Evolutionary conservation across 1,284 basidiomycete genomes (phyloP).

Genomic region (Sutorius eximius): DNA sequence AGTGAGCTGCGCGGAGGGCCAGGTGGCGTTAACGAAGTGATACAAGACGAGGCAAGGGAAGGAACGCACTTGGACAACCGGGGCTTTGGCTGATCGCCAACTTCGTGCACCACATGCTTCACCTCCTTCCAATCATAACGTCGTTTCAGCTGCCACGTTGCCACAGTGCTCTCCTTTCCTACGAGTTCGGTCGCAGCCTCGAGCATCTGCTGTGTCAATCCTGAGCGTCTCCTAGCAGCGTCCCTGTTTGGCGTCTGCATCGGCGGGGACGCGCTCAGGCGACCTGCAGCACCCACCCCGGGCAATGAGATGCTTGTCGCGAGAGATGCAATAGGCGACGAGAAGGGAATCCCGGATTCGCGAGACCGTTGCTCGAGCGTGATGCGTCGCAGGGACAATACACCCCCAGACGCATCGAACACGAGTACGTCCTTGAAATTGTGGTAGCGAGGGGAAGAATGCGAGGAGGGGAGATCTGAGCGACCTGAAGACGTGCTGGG

Average conservation of each 20-base stretch:
- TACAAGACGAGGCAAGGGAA: not conserved
- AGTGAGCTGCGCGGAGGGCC: slow-evolving; percentile 50
- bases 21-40: not conserved
- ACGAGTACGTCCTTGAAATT: slow-evolving; percentile 65
- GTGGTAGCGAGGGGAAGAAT: slow-evolving; percentile 35
- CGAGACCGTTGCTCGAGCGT: slow-evolving; percentile 41
- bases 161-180: slow-evolving; percentile 55
- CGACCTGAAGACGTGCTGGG: slow-evolving; percentile 34
- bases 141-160: slow-evolving; percentile 66
- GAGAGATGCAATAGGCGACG: slow-evolving; percentile 37
- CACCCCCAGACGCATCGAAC: slow-evolving; percentile 61
- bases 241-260: slow-evolving; percentile 7
- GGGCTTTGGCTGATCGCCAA: slow-evolving; percentile 8
- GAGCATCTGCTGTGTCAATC: slow-evolving; percentile 34
- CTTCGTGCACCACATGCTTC: slow-evolving; percentile 37
- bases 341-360: slow-evolving; percentile 33
- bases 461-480: slow-evolving; percentile 39
- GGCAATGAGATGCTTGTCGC: slow-evolving; percentile 48
- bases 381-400: slow-evolving; percentile 56
- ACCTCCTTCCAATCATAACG: slow-evolving; percentile 57
- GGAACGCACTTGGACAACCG: slow-evolving; percentile 20
- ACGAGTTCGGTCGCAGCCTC: slow-evolving; percentile 45
- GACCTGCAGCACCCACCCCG: slow-evolving; percentile 39
- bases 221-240: slow-evolving; percentile 30
- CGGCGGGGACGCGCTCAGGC: slow-evolving; percentile 28